Conservation (phyloP, 2,329 filamentous ascomycete genomes). For the Onygena corvina region DNA sequence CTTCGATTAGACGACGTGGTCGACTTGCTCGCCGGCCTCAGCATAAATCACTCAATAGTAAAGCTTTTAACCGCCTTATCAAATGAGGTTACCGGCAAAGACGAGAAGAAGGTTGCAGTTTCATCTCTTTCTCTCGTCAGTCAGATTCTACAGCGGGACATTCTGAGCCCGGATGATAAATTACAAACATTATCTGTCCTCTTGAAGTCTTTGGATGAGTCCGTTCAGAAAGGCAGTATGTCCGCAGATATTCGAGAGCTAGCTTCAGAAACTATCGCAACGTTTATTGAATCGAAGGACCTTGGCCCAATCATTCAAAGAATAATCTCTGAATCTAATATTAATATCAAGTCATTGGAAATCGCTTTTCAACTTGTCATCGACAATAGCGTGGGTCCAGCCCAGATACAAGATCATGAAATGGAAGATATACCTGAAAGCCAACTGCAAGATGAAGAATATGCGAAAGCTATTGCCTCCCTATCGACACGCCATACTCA, state of each 20-base stretch:
- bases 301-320: constrained; percentile 53
- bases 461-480: constrained; percentile 25
- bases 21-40: constrained; percentile 26
- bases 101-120: constrained; percentile 13
- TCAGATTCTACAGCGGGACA: constrained; percentile 24
- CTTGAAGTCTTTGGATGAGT: constrained; percentile 24
- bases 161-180: constrained; percentile 24
- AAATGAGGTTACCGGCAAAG: constrained; percentile 10
- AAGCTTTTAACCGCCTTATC: constrained; percentile 30
- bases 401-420: constrained; percentile 40
- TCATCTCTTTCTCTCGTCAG: constrained; percentile 22
- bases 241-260: constrained; percentile 45
- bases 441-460: constrained; percentile 21
- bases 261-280: constrained; percentile 55
- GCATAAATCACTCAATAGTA: constrained; percentile 24
- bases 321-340: constrained; percentile 53
- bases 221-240: constrained; percentile 38
- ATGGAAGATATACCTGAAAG: constrained; percentile 35
- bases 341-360: constrained; percentile 64
- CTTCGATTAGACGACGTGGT: constrained; percentile 26
- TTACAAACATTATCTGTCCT: constrained; percentile 25
- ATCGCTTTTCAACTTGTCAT: constrained; percentile 61
- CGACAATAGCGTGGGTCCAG: constrained; percentile 44
- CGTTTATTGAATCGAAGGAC: constrained; percentile 49
- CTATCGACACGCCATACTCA: constrained; percentile 20